Evolutionary conservation across 179 eudicot species (phyloP).

Genomic region (Carnegiea gigantea): DNA sequence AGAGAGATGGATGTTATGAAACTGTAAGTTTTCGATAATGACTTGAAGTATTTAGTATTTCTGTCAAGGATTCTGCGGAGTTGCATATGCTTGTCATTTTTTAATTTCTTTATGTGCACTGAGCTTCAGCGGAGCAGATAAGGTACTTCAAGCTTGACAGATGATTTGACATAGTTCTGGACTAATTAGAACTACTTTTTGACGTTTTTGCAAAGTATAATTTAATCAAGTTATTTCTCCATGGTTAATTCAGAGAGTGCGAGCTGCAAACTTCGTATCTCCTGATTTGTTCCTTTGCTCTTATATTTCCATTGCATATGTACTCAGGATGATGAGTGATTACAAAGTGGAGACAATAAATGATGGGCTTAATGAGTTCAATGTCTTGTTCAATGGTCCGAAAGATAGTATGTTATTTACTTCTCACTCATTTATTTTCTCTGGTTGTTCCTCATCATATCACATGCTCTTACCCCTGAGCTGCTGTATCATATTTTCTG

Average conservation of each 20-base stretch:
- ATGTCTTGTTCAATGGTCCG: conserved; percentile 92
- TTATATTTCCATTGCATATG: background rate
- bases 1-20: conserved; percentile 14
- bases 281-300: background rate
- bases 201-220: background rate
- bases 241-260: background rate
- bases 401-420: conserved; percentile 71
- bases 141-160: background rate
- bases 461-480: background rate
- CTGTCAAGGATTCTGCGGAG: background rate
- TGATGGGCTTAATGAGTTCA: conserved; percentile 87
- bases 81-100: background rate
- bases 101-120: background rate
- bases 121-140: background rate
- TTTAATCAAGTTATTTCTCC: too few species aligned
- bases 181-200: background rate
- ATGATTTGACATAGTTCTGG: too few species aligned
- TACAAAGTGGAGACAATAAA: conserved; percentile 85
- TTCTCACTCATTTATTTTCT: background rate
- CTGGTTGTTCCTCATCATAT: background rate
- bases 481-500: background rate
- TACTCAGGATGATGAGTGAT: conserved; percentile 92
- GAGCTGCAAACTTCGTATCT: background rate
- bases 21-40: background rate
- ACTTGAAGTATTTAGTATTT: background rate